A percentile compares a stretch with the other conserved stretches of the same genome.
phyloP scores from a whole-genome alignment of 345 rosid genomes.

The Abelmoschus esculentus region DNA sequence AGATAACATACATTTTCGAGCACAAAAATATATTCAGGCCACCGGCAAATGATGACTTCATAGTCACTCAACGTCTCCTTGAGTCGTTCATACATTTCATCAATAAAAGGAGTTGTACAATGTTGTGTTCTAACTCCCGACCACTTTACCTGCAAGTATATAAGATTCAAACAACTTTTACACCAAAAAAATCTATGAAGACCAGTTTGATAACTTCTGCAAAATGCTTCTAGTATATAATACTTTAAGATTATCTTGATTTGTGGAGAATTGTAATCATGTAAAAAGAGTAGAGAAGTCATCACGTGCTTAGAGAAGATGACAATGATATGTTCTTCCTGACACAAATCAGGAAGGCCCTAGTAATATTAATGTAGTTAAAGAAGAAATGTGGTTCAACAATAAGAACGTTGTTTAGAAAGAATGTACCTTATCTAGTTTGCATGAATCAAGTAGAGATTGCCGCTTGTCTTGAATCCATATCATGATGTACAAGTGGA shows the following conservation, averaged over 20 bases:
- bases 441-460: slow-evolving; percentile 79
- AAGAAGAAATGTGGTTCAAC: neutral
- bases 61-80: slow-evolving; percentile 66
- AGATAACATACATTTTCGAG: slow-evolving; percentile 68
- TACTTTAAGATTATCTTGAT: neutral
- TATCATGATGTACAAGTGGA: slow-evolving; percentile 82
- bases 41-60: slow-evolving; percentile 84
- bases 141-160: slow-evolving; percentile 80
- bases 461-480: slow-evolving; percentile 96
- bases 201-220: neutral
- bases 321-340: neutral
- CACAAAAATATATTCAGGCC: slow-evolving; percentile 88
- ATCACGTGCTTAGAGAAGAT: neutral
- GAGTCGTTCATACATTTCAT: slow-evolving; percentile 86
- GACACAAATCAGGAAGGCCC: neutral
- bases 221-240: neutral
- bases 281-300: neutral
- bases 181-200: neutral
- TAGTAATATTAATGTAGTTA: neutral
- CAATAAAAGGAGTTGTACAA: slow-evolving; percentile 90
- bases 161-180: slow-evolving; percentile 11
- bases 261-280: neutral
- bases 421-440: slow-evolving; percentile 77
- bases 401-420: neutral
- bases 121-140: slow-evolving; percentile 87